These are phyloP conservation scores for Oryza glaberrima DNA, from an alignment of 176 grass and related monocot species.

Conservation along the genomic window DNA sequence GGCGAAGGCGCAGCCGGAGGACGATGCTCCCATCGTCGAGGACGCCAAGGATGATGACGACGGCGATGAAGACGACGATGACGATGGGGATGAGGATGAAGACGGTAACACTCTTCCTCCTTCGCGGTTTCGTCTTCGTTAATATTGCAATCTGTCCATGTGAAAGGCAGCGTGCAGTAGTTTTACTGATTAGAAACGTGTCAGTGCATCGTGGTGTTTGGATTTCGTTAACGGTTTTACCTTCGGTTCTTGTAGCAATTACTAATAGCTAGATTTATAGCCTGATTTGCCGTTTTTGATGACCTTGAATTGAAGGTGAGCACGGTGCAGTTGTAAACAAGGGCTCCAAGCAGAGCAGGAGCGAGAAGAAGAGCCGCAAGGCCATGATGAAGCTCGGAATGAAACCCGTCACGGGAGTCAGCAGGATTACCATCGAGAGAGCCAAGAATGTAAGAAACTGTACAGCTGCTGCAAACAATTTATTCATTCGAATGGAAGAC, in stretches of 20 bases:
- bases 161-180: not conserved
- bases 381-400: constrained; percentile 96
- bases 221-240: not conserved
- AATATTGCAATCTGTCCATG: not conserved
- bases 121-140: not conserved
- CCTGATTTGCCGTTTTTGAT: not conserved
- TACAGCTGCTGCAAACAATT: not conserved
- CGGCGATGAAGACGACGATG: constrained; percentile 34
- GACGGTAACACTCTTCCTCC: not conserved
- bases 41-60: constrained; percentile 72
- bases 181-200: not conserved
- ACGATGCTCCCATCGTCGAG: constrained; percentile 71
- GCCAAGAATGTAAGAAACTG: constrained; percentile 73
- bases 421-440: constrained; percentile 76
- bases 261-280: not conserved
- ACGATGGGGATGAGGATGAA: constrained; percentile 48
- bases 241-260: not conserved
- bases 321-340: constrained; percentile 52
- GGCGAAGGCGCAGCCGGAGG: constrained; percentile 15
- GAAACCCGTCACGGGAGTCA: constrained; percentile 83
- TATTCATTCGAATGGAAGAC: not conserved
- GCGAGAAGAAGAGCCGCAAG: constrained; percentile 96
- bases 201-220: not conserved
- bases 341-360: constrained; percentile 75
- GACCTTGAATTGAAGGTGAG: constrained; percentile 50